Base-by-base conservation (phyloP, 2,329 filamentous ascomycete species). In the Geosmithia putterillii region DNA sequence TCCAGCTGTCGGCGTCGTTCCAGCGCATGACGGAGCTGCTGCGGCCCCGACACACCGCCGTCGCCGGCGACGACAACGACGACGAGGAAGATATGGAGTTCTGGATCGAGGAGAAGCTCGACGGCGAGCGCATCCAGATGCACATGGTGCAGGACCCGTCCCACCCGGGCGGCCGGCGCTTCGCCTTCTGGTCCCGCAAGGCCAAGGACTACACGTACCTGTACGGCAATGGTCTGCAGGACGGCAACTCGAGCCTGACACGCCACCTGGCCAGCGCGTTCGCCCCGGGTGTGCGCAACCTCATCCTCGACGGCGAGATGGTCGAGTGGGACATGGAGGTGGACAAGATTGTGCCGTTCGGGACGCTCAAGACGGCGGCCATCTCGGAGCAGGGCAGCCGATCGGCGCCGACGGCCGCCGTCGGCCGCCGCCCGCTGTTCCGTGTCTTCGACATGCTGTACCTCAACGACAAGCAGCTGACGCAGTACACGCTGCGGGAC, bases 251-350 rank as follows among this genome's bases (percentile, higher is more conserved):
- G 7, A 80, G 88, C 7, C 60, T 96, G 42, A 95, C 90, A 0
- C 74, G 86, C 28, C 82, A 94, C 57, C 67, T 96, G 18, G 77
- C 77, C 42, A 70, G 78, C 36, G 87, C 86, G 0, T 96, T 98
- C 57, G 70, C 79, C 2, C 66, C 78, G 1, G 80, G 81, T 2
- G 87, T 96, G 1, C 73, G 81, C 15, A 95, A 86, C 55, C 73
- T 95, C 50, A 95, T 98, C 41, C 71, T 98, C 0, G 92, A 98
- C 54, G 92, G 92, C 9, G 92, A 98, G 59, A 98, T 98, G 92
- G 88, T 98, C 45, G 95, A 89, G 1, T 98, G 92, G 92, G 87
- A 96, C 56, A 85, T 88, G 47, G 78, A 82, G 38, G 71, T 84
- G 41, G 84, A 95, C 63, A 83, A 83, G 44, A 84, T 92, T 42